Percentiles rank a stretch among this genome's conserved stretches.
Evolutionary conservation across 2,329 filamentous ascomycete genomes (phyloP).

Genomic region (Sporothrix phasma): DNA sequence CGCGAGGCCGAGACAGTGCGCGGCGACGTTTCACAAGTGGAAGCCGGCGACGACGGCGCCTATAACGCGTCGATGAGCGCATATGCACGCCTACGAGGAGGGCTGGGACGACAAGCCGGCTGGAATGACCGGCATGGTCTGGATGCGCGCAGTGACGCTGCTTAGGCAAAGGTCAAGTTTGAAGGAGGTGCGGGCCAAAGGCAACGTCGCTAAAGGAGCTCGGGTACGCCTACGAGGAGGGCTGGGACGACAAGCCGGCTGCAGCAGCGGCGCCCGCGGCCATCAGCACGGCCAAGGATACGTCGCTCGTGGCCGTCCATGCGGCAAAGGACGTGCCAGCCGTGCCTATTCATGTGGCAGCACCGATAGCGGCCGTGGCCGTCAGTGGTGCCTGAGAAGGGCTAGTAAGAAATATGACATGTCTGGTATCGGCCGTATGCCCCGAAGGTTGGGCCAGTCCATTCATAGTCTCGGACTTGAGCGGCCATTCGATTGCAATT

Average conservation of each 20-base stretch:
- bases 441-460: too few species aligned
- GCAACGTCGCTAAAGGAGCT: constrained; percentile 61
- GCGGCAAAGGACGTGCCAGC: too few species aligned
- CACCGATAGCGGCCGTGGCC: background rate
- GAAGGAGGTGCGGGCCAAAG: constrained; percentile 50
- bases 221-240: constrained; percentile 49
- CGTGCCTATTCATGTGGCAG: background rate
- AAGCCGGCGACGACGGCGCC: constrained; percentile 49
- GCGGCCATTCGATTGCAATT: too few species aligned
- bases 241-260: background rate
- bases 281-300: background rate
- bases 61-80: constrained; percentile 59
- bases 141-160: constrained; percentile 59
- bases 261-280: background rate
- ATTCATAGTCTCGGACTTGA: too few species aligned
- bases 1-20: constrained; percentile 41
- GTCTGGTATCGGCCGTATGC: too few species aligned
- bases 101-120: constrained; percentile 61
- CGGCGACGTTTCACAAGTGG: constrained; percentile 39
- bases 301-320: background rate
- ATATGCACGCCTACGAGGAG: constrained; percentile 27
- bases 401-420: background rate
- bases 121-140: constrained; percentile 60
- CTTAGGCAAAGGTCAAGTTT: constrained; percentile 65
- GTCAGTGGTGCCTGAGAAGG: background rate